Evolutionary conservation across 495 filamentous ascomycete genomes (phyloP).

Genomic region (Hypoxylon fuscum): DNA sequence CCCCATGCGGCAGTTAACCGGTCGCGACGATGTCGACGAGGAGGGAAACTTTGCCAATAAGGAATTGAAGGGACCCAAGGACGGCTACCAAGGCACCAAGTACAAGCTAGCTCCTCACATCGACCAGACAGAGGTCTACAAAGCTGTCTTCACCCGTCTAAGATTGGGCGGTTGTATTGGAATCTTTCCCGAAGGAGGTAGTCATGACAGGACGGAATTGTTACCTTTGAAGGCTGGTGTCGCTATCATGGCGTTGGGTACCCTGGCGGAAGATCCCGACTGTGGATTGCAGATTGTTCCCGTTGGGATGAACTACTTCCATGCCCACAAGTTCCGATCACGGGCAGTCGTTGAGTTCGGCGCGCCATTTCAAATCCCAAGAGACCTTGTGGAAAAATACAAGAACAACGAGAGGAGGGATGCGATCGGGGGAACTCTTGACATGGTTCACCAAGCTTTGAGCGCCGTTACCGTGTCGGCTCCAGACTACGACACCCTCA

Average conservation of each 20-base stretch:
- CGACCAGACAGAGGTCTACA: conserved; percentile 91
- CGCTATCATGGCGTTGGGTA: conserved; percentile 96
- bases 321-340: conserved; percentile 98
- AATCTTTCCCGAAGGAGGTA: conserved; percentile 97
- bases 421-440: conserved; percentile 81
- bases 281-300: conserved; percentile 98
- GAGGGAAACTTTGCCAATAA: conserved; percentile 60
- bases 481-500: conserved; percentile 96
- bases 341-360: conserved; percentile 97
- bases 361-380: conserved; percentile 81
- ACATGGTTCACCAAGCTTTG: conserved; percentile 85
- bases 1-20: conserved; percentile 80
- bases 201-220: conserved; percentile 93
- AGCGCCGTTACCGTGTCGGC: conserved; percentile 90
- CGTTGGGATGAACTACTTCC: conserved; percentile 99
- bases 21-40: conserved; percentile 71
- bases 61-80: conserved; percentile 60
- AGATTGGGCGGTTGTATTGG: conserved; percentile 88
- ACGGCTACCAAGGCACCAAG: conserved; percentile 77
- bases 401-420: conserved; percentile 82
- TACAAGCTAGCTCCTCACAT: conserved; percentile 94
- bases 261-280: conserved; percentile 85
- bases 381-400: conserved; percentile 85
- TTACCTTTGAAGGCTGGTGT: conserved; percentile 97
- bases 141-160: conserved; percentile 86